Evolutionary conservation across 805 yeast species (phyloP).

Genomic region (Ogataea corticis): DNA sequence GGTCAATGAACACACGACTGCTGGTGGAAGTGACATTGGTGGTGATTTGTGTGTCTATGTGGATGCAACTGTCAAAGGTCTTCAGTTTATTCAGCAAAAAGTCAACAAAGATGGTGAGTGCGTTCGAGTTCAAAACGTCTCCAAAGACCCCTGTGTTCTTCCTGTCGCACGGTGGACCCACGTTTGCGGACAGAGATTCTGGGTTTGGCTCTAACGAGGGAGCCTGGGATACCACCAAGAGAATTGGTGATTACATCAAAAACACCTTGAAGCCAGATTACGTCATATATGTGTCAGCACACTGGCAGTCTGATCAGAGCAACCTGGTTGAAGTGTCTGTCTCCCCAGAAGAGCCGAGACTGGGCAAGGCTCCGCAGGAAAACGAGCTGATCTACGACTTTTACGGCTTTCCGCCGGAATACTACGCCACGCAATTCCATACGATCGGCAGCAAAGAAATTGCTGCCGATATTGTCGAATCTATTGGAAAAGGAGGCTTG

Average conservation of each 20-base stretch:
- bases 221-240: constrained; percentile 53
- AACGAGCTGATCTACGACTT: constrained; percentile 72
- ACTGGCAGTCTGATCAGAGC: constrained; percentile 59
- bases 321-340: constrained; percentile 50
- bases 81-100: not conserved
- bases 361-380: constrained; percentile 31
- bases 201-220: constrained; percentile 53
- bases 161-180: constrained; percentile 84
- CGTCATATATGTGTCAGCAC: constrained; percentile 70
- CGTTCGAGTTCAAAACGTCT: constrained; percentile 16
- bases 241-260: constrained; percentile 53
- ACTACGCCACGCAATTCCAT: constrained; percentile 65
- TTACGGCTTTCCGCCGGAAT: constrained; percentile 65
- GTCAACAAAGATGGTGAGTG: not conserved
- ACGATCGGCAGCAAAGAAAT: constrained; percentile 44
- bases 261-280: constrained; percentile 59
- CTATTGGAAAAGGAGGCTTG: constrained; percentile 45
- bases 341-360: constrained; percentile 30
- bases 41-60: constrained; percentile 3
- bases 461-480: constrained; percentile 44
- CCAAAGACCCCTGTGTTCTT: constrained; percentile 56
- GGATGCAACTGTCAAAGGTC: not conserved
- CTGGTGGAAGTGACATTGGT: not conserved
- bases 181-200: constrained; percentile 60
- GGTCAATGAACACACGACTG: not conserved